Conservation (phyloP, 2,329 filamentous ascomycete genomes). For the Pyrenochaeta sp. region DNA sequence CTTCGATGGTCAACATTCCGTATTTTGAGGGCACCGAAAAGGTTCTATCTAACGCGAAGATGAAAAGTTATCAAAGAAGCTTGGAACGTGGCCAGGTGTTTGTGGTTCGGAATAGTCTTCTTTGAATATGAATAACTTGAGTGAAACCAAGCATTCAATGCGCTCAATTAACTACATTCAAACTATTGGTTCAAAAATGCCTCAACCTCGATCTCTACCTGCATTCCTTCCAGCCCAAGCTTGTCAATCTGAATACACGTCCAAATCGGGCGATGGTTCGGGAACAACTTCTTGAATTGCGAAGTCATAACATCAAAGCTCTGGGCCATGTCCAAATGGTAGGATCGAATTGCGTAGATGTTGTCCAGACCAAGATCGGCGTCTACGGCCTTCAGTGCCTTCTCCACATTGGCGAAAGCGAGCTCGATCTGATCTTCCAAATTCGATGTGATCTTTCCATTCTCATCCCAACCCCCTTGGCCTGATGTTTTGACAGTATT, state of each 20-base stretch:
- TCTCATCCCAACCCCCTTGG: slow-evolving; percentile 22
- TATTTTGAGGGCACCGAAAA: no score
- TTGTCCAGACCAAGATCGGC: slow-evolving; percentile 50
- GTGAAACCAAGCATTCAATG: no score
- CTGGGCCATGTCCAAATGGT: slow-evolving; percentile 12
- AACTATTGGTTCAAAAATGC: slow-evolving; percentile 3
- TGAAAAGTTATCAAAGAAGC: no score
- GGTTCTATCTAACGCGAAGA: no score
- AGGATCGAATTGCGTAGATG: slow-evolving; percentile 41
- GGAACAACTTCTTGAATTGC: no score
- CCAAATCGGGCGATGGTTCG: slow-evolving; percentile 18
- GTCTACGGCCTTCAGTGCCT: slow-evolving; percentile 41
- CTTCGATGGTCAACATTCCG: no score
- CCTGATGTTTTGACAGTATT: slow-evolving; percentile 17
- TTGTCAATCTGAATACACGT: slow-evolving; percentile 20
- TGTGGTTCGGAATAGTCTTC: no score
- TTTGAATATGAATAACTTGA: no score
- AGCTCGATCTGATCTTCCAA: slow-evolving; percentile 16
- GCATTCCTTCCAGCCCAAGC: slow-evolving; percentile 15
- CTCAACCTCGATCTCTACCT: slow-evolving; percentile 20
- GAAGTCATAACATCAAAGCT: slow-evolving; percentile 7
- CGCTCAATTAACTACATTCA: no score
- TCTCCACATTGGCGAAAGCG: slow-evolving; percentile 64
- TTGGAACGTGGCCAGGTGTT: no score
- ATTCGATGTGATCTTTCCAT: slow-evolving; percentile 9